Evolutionary conservation across 371 early-diverging fungal species (phyloP).

Genomic region (Homolaphlyctis polyrhiza): DNA sequence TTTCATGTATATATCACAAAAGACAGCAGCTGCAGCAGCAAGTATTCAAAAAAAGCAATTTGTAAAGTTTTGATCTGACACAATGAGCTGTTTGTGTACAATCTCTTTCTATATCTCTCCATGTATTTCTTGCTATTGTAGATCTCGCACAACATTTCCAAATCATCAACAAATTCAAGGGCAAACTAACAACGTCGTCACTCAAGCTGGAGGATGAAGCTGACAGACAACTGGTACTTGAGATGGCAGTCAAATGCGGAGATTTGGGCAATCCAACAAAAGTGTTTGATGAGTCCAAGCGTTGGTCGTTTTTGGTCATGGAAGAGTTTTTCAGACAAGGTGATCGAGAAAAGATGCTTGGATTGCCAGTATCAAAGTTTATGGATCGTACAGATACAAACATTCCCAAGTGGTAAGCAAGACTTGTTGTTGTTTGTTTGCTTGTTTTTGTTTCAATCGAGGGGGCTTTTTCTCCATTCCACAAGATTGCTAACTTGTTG

Average conservation of each 20-base stretch:
- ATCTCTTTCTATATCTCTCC: not conserved
- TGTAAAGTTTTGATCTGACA: too few species aligned
- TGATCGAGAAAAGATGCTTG: slow-evolving; percentile 44
- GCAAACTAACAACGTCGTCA: slow-evolving; percentile 32
- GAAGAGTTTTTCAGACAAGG: slow-evolving; percentile 58
- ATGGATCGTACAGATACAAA: slow-evolving; percentile 44
- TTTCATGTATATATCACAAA: too few species aligned
- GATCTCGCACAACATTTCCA: slow-evolving; percentile 51
- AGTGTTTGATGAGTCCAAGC: slow-evolving; percentile 27
- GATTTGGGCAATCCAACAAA: slow-evolving; percentile 54
- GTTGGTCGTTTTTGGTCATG: slow-evolving; percentile 45
- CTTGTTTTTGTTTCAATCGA: not conserved
- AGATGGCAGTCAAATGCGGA: slow-evolving; percentile 52
- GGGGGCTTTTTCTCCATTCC: too few species aligned
- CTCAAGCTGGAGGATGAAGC: slow-evolving; percentile 35
- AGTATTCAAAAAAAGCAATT: too few species aligned
- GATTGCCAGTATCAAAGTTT: slow-evolving; percentile 46
- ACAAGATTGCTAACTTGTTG: not conserved
- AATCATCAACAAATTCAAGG: slow-evolving; percentile 47
- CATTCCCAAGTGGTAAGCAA: slow-evolving; percentile 37
- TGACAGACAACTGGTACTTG: slow-evolving; percentile 40
- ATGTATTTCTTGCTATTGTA: not conserved
- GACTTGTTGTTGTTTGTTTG: not conserved
- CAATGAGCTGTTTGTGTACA: too few species aligned
- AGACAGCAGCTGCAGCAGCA: too few species aligned